Base-by-base conservation (phyloP, 2,329 filamentous ascomycete genomes). In the Coniochaeta hoffmannii region DNA sequence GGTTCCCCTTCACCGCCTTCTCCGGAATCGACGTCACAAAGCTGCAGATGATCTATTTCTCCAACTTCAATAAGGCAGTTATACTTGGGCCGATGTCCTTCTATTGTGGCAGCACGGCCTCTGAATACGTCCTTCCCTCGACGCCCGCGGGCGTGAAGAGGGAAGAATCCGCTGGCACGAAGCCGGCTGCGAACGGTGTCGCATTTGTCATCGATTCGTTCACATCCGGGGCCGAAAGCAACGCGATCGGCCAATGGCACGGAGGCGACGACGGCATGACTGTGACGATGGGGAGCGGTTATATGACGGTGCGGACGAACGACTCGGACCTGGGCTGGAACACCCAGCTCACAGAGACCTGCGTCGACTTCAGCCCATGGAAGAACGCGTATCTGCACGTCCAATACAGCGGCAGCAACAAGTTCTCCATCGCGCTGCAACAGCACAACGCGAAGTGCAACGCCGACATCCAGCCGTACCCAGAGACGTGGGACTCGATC, bases 401-500 rank as follows among this genome's bases (percentile, higher is more conserved):
- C 53, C 76, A 77, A 11, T 87, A 83, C 66, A 76, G 74, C 1
- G 86, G 86, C 9, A 81, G 76, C 63, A 81, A 76, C 60, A 78
- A 80, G 26, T 89, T 88, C 67, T 82, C 79, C 7, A 72, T 88
- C 49, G 77, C 85, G 1, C 67, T 89, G 53, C 84, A 86, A 62
- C 84, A 88, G 68, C 80, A 87, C 69, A 89, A 89, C 62, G 70
- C 72, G 19, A 69, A 75, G 17, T 88, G 86, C 64, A 75, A 83
- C 64, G 69, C 76, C 5, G 64, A 66, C 17, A 72, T 80, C 26
- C 75, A 75, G 17, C 85, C 86, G 0, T 87, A 78, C 62, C 85
- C 85, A 0, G 82, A 82, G 65, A 87, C 85, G 0, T 85, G 84
- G 76, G 85, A 88, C 65, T 85, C 82, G 0, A 72, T 87, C 17